These are phyloP conservation scores for Hyphopichia fennica DNA, from an alignment of 1,139 yeast species.

Conservation along the genomic window DNA sequence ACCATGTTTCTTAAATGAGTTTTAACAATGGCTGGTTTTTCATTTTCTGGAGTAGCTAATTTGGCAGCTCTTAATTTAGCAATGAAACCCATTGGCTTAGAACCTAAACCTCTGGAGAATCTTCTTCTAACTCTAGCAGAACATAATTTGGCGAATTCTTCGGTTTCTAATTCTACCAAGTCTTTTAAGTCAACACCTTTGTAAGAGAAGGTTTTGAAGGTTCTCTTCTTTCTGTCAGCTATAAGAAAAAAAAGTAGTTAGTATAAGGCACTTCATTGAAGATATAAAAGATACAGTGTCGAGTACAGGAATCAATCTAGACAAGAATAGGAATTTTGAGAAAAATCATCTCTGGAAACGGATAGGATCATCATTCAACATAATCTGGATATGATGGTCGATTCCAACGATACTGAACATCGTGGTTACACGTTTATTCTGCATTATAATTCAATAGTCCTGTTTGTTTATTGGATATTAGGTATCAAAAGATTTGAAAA, in stretches of 20 bases:
- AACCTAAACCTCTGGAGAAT: constrained; percentile 95
- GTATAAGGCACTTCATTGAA: neutral
- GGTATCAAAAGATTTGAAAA: no score
- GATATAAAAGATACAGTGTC: no score
- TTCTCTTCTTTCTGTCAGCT: constrained; percentile 82
- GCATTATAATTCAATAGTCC: no score
- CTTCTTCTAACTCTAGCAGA: constrained; percentile 99
- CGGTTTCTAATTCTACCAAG: constrained; percentile 91
- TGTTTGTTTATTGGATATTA: no score
- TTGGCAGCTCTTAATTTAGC: constrained; percentile 98
- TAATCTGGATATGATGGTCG: no score
- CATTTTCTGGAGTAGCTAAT: constrained; percentile 88
- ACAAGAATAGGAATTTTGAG: no score
- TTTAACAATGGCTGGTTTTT: constrained; percentile 98
- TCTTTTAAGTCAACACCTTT: constrained; percentile 98
- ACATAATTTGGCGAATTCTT: constrained; percentile 95
- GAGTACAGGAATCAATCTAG: no score
- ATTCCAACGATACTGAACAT: no score
- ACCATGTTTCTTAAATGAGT: constrained; percentile 99
- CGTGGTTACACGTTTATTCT: no score
- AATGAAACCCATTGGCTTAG: constrained; percentile 95
- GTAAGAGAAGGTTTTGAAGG: constrained; percentile 96
- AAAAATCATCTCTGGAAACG: no score
- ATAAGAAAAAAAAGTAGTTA: constrained; percentile 13
- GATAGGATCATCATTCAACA: no score